Evolutionary conservation across 2,329 filamentous ascomycete species (phyloP), one percentile per base, ranked within the genome.

Genomic region (Pestalotiopsis sp.): DNA sequence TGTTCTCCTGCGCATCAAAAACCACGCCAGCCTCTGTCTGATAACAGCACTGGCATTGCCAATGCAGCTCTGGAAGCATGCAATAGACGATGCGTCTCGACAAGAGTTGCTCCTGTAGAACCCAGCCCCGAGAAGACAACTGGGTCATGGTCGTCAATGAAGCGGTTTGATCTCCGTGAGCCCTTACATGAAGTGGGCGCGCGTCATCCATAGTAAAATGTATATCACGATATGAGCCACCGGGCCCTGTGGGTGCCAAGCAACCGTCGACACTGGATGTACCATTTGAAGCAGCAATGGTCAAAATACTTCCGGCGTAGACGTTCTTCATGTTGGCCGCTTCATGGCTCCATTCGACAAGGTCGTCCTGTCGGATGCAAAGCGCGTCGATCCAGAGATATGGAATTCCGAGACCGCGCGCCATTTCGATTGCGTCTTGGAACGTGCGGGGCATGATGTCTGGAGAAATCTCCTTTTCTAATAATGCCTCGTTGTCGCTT

Each of bases 381-480:
- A 66, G 39, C 23, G 56, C 52, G n/a, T 61, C 56, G 2, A 66
- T 61, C 65, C 65, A 66, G 12, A 66, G 23, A 23, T 59, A 66
- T 17, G 14, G 4, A 25, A 66, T 56, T 23, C 27, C 56, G 17
- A 66, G 56, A 23, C 23, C 52, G 20, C 56, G 27, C 2, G 31
- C 13, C 4, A 66, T 5, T 20, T 38, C 17, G 4, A 66, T 66
- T 5, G 65, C 56, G 27, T 66, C 56, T 23, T 23, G 65, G 27
- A 66, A 66, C 7, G 65, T 59, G 14, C 12, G n/a, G 11, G 57
- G 57, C 23, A 59, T 23, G 11, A 36, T 59, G 3, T 20, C 20
- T 17, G 7, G 2, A 13, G 25, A 3, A 3, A 59, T 59, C 4
- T 23, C 57, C 3, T 59, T 36, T 13, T n/a, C 57, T 13, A 59